Evolutionary conservation across 441 rosid genomes (phyloP).

Genomic region (Breynia disticha): DNA sequence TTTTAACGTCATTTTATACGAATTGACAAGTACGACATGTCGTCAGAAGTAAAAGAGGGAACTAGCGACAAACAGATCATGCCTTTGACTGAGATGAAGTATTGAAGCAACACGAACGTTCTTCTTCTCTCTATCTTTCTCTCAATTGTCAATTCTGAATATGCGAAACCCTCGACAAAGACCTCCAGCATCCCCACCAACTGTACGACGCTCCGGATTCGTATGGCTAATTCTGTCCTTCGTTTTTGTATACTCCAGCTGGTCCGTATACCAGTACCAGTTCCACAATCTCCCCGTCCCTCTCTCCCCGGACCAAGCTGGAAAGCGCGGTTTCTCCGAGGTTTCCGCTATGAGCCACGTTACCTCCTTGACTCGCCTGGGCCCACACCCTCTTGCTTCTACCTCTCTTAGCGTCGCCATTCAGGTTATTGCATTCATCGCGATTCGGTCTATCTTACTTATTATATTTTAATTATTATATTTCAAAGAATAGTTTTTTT

Average conservation of each 20-base stretch:
- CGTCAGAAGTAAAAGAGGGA: too few relatives aligned
- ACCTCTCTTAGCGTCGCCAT: constrained; percentile 61
- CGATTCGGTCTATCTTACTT: too few relatives aligned
- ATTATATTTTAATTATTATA: too few relatives aligned
- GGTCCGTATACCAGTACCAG: constrained; percentile 60
- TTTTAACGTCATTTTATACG: too few relatives aligned
- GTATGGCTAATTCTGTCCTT: constrained; percentile 42
- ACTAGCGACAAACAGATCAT: not conserved
- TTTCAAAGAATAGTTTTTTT: too few relatives aligned
- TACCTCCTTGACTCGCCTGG: constrained; percentile 60
- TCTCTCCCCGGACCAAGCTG: constrained; percentile 62
- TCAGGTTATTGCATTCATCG: constrained; percentile 44
- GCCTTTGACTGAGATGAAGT: too few relatives aligned
- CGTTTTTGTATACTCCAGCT: constrained; percentile 42
- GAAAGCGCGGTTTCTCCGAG: constrained; percentile 92
- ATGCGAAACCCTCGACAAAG: constrained; percentile 28
- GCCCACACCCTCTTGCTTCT: constrained; percentile 84
- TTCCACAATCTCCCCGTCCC: constrained; percentile 58
- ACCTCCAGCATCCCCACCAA: not conserved
- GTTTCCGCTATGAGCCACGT: constrained; percentile 71
- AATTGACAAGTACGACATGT: too few relatives aligned
- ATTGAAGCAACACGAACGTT: not conserved
- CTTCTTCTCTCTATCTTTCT: not conserved
- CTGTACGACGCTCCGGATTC: constrained; percentile 36
- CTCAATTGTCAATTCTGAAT: not conserved